Evolutionary conservation across 1,284 basidiomycete species (phyloP).

Genomic region (Tremellales sp.): DNA sequence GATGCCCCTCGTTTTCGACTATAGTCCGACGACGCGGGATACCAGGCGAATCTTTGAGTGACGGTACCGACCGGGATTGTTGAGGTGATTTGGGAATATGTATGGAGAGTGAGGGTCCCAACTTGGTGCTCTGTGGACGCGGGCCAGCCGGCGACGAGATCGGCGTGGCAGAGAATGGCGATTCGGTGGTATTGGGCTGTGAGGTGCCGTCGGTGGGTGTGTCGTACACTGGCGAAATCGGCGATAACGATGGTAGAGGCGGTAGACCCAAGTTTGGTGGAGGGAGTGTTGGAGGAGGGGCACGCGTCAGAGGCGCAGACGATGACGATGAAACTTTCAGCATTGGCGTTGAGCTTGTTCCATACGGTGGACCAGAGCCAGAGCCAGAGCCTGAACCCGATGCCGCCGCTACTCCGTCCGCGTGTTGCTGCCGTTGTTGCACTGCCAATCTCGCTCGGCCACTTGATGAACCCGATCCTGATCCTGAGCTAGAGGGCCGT

Average conservation of each 20-base stretch:
- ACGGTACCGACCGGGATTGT: neutral
- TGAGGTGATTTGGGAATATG: conserved; percentile 16
- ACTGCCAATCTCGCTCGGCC: neutral
- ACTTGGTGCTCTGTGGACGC: conserved; percentile 6
- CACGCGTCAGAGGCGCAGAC: neutral
- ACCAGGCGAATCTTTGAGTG: conserved; percentile 25
- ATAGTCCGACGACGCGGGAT: conserved; percentile 36
- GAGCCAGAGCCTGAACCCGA: too few species aligned
- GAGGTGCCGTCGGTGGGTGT: neutral
- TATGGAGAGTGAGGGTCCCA: conserved; percentile 27
- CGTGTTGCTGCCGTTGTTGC: neutral
- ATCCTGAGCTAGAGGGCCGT: too few species aligned
- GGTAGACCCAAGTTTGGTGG: conserved; percentile 20
- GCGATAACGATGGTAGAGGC: conserved; percentile 24
- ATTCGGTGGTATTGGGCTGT: neutral
- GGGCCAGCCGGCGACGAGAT: neutral
- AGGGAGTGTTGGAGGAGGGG: conserved; percentile 12
- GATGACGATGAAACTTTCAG: neutral
- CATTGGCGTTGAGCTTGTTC: neutral
- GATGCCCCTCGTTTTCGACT: conserved; percentile 16
- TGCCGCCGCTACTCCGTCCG: too few species aligned
- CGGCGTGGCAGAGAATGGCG: neutral
- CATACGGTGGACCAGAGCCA: neutral
- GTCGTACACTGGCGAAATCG: conserved; percentile 21
- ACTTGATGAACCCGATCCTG: too few species aligned